phyloP scores from a whole-genome alignment of 441 rosid genomes.

The Dalechampia spathulata region DNA sequence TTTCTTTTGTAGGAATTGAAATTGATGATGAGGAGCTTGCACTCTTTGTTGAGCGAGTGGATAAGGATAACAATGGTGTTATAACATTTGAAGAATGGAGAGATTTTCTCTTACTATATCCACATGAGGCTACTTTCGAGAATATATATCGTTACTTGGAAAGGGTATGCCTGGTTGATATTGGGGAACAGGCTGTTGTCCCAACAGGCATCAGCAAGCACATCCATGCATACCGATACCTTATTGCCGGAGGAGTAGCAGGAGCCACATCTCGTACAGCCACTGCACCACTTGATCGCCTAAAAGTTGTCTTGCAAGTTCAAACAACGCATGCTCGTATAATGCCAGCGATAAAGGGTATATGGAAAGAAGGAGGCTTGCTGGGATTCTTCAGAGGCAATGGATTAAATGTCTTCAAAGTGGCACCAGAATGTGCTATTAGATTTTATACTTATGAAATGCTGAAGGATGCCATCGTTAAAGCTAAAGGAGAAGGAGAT shows the following conservation, averaged over 20 bases:
- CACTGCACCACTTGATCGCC: constrained; percentile 91
- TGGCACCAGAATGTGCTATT: constrained; percentile 94
- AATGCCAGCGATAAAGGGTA: constrained; percentile 51
- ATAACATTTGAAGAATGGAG: constrained; percentile 99
- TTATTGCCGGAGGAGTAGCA: constrained; percentile 91
- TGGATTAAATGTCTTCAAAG: constrained; percentile 88
- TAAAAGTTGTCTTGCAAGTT: constrained; percentile 85
- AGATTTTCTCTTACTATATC: constrained; percentile 87
- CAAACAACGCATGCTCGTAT: constrained; percentile 54
- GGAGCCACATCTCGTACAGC: constrained; percentile 95
- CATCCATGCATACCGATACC: constrained; percentile 55
- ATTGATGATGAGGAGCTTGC: constrained; percentile 90
- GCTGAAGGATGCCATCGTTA: constrained; percentile 47
- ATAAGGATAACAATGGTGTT: constrained; percentile 88
- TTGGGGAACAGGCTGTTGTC: constrained; percentile 91
- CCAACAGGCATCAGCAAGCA: constrained; percentile 92
- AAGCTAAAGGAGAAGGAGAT: constrained; percentile 33
- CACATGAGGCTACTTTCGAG: constrained; percentile 86
- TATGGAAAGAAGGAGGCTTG: constrained; percentile 66
- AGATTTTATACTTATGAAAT: constrained; percentile 80
- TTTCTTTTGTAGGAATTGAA: constrained; percentile 72
- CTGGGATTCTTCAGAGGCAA: constrained; percentile 86
- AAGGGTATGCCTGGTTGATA: constrained; percentile 80
- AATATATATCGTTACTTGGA: constrained; percentile 90
- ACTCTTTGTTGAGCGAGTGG: constrained; percentile 90